Evolutionary conservation across 257 asterid species (phyloP), one percentile per base, ranked within the genome.

Genomic region (Echites panduratus): DNA sequence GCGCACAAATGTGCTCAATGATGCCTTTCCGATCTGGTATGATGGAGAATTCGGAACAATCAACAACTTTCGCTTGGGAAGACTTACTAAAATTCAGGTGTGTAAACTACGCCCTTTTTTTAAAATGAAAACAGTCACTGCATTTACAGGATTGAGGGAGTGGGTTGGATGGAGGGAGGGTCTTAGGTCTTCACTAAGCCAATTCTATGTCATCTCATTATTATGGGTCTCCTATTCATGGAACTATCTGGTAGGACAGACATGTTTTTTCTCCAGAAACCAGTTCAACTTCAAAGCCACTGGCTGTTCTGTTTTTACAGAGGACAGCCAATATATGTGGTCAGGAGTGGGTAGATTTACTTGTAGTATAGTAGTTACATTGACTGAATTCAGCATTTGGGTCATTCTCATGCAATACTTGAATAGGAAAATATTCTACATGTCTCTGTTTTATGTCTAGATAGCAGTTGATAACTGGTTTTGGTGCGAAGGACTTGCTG

Each of bases 11-110:
- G 99, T 95, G 68, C 89, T 95, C 56, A 95, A 89, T 77, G 97
- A 95, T 73, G 99, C 99, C 75, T 95, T 95, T 71, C 98, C 99
- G 49, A 95, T 95, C 77, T 84, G 93, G 81, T 78, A 92, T 75
- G 99, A 95, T 70, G 99, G 97, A 63, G 99, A 95, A 22, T 95
- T 95, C 75, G 98, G 99, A 75, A 95, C 99, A 35, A 95, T 95
- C 76, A 95, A 95, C 83, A 92, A 90, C 84, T 95, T 95, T 68
- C 97, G 98, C 61, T 84, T 95, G n/a, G 99, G 99, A 80, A 88
- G 99, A 85, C 99, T 95, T 85, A 97, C 99, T 68, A 90, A 89
- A 79, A 85, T 87, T 73, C 99, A 84, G 86, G 99, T 90, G 81
- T 70, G 79, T 66, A 64, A 40, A 48, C 26, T 38, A 3, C 59